These are phyloP conservation scores for Lophiotrema nucula DNA, from an alignment of 495 filamentous ascomycete species.

Conservation along the genomic window DNA sequence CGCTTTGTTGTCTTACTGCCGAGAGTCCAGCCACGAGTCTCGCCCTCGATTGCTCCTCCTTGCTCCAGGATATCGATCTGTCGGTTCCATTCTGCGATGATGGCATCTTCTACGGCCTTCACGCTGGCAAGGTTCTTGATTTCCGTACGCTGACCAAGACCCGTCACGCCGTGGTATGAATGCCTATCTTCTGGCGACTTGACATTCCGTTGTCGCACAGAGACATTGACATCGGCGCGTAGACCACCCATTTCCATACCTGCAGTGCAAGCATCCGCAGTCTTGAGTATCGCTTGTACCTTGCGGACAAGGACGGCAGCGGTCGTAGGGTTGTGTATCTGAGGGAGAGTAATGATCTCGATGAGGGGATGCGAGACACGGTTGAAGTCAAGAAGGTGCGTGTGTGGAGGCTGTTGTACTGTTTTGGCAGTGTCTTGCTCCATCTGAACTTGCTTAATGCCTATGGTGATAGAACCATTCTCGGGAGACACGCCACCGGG, in stretches of 20 bases:
- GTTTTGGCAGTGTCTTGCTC: conserved; percentile 99
- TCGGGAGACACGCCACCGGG: conserved; percentile 66
- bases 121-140: conserved; percentile 97
- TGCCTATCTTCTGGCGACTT: conserved; percentile 37
- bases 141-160: conserved; percentile 84
- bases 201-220: conserved; percentile 59
- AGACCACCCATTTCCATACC: conserved; percentile 94
- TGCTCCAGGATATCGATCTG: conserved; percentile 79
- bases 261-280: conserved; percentile 75
- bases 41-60: conserved; percentile 75
- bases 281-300: conserved; percentile 77
- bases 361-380: conserved; percentile 86
- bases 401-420: conserved; percentile 66
- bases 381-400: conserved; percentile 90
- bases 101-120: conserved; percentile 90
- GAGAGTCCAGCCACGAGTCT: conserved; percentile 91
- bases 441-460: conserved; percentile 90
- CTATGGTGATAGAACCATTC: conserved; percentile 65
- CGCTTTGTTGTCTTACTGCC: conserved; percentile 71
- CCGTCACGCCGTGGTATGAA: conserved; percentile 54
- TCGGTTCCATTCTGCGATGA: conserved; percentile 83
- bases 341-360: conserved; percentile 89
- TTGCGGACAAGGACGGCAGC: conserved; percentile 86
- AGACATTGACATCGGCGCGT: conserved; percentile 94
- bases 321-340: conserved; percentile 78